Evolutionary conservation across 1,284 basidiomycete genomes (phyloP), one percentile per base, ranked within the genome.

Genomic region (Xerocomus amazonicus): DNA sequence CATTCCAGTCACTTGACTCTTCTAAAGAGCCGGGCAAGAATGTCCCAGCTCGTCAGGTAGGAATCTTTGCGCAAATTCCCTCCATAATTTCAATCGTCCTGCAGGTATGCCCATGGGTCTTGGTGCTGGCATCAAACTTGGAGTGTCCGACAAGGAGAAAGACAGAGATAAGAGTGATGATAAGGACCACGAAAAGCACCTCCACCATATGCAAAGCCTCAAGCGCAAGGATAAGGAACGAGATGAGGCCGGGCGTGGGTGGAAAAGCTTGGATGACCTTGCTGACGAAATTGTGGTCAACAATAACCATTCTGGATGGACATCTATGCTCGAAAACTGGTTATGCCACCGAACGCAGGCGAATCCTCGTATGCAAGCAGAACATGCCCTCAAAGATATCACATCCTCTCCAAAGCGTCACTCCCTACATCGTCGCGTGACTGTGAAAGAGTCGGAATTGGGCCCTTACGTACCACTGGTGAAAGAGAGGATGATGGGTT

Each of bases 401-500:
- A 14, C 55, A 12, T 28, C 51, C 46, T 57, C 61, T 8, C 62
- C 58, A 17, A 67, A 63, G 45, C 58, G 62, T 26, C 57, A 57
- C 45, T 63, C 61, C 2, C 27, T 69, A 8, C 60, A 67, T 50
- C 67, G 67, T 46, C 69, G 73, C 9, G 61, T 66, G 32, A 68
- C 69, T 3, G 59, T 69, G 4, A 77, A 70, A 52, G 73, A 76
- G 28, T 64, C 62, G 10, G 69, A 73, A 41, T 75, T 75, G 60
- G 85, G 84, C 0, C 90, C 90, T 5, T 95, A 95, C 60, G 77
- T 87, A 59, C 73, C 92, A 12, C 73, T 93, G 17, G 77, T 81
- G 45, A 95, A 95, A 66, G 90, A 94, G 57, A 77, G 92, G 12
- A 77, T 95, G 73, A 90, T 94, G 87, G 92, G 92, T 1, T 80